Base-by-base conservation (phyloP, 345 rosid genomes). In the Eucalyptus urophylla region DNA sequence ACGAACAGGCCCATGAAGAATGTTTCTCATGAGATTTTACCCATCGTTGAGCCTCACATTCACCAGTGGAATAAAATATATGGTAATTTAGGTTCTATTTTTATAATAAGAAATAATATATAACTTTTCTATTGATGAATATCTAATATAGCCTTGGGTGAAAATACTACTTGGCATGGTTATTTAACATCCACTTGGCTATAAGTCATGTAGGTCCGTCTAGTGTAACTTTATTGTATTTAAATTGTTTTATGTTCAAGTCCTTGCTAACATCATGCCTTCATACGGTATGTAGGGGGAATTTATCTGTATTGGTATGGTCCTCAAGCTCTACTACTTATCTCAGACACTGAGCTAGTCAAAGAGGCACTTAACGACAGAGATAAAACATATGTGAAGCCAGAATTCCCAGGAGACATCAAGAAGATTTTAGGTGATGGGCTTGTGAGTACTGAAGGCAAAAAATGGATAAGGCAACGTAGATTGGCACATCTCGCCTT, bases 401-500 rank as follows among this genome's bases (percentile, higher is more conserved):
- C 45, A 9, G 86, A 67, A 21, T 27, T 67, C 1, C 76, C 87
- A 53, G 19, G 15, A 16, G 83, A 83, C 53, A 50, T 83, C 14
- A 86, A 89, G 72, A 90, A 72, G 90, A 53, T 92, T 13, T 15
- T 90, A 4, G 95, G 96, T 8, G 92, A 94, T 37, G 95, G 95
- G 15, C 91, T 93, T 21, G 91, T 91, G 45, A 19, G 11, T 4
- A 67, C 90, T 7, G 25, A 53, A 69, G 94, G 94, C 29, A 86
- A 89, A 43, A 94, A 93, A 90, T 95, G 95, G 94, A 25, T 7
- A 3, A 92, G 86, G 90, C 89, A 87, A 44, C 93, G 93, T 49
- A 94, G 92, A 88, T 88, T 94, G 45, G 93, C 95, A 37, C 92
- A 91, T 87, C 90, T 89, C 40, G 94, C 94, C 54, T 95, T 95